Conservation (phyloP, 2,329 filamentous ascomycete genomes). For the Hyphodiscus sp. region DNA sequence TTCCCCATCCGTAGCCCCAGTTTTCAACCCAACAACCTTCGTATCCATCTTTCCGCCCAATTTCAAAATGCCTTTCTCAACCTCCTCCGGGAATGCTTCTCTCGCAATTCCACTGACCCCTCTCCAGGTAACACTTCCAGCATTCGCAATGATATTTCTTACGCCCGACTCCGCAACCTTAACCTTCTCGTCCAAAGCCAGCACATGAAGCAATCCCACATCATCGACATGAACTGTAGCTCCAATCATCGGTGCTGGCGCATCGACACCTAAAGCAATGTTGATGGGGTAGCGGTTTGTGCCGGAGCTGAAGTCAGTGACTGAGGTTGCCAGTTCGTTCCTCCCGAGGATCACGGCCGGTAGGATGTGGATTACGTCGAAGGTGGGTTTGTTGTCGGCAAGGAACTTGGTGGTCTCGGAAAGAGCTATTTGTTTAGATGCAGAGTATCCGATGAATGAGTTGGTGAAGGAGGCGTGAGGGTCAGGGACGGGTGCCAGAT, state of each 20-base stretch:
- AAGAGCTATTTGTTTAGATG: conserved; percentile 30
- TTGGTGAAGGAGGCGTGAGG: not conserved
- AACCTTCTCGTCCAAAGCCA: conserved; percentile 4
- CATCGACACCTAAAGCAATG: not conserved
- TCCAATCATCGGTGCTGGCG: not conserved
- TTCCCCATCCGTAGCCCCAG: conserved; percentile 23
- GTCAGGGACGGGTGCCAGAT: not conserved
- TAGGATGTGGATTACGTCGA: conserved; percentile 10
- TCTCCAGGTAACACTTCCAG: conserved; percentile 26
- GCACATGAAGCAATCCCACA: conserved; percentile 8
- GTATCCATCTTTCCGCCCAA: not conserved
- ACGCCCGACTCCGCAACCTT: not conserved
- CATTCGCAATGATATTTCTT: conserved; percentile 2
- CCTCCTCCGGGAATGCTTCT: conserved; percentile 14
- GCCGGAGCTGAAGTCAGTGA: conserved; percentile 4
- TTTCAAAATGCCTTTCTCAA: conserved; percentile 16
- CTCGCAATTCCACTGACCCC: conserved; percentile 31
- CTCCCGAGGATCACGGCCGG: conserved; percentile 8
- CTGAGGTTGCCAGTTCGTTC: conserved; percentile 1
- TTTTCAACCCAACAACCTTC: conserved; percentile 12
- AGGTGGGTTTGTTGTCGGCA: conserved; percentile 1
- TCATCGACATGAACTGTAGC: conserved; percentile 3
- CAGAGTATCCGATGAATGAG: not conserved
- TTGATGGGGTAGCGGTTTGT: conserved; percentile 3
- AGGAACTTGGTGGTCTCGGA: conserved; percentile 45